Conservation (phyloP, 2,329 filamentous ascomycete genomes). For the Trichoderma koningiopsis region DNA sequence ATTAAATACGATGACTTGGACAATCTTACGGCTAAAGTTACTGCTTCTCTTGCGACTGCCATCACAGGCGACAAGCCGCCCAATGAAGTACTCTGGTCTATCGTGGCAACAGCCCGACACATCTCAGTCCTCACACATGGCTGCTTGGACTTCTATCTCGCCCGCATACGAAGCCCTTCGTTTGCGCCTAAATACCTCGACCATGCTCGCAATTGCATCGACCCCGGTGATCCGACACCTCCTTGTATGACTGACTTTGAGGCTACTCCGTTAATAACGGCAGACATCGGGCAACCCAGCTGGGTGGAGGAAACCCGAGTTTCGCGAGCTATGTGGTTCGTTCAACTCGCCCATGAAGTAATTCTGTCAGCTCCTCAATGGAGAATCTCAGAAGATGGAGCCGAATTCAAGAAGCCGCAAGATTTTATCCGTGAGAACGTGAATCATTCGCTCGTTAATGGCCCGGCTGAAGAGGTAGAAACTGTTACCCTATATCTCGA, state of each 20-base stretch:
- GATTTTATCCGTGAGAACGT: background rate
- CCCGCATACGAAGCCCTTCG: background rate
- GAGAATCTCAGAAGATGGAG: background rate
- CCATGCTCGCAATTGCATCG: background rate
- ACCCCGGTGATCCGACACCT: background rate
- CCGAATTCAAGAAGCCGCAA: background rate
- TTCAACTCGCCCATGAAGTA: conserved; percentile 29
- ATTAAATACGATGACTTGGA: background rate
- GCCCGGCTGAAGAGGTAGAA: background rate
- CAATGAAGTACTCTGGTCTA: conserved; percentile 10
- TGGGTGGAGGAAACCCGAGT: conserved; percentile 33
- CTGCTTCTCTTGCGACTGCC: background rate
- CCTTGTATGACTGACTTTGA: background rate
- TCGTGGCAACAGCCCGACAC: conserved; percentile 28
- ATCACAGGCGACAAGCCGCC: background rate
- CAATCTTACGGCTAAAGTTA: background rate
- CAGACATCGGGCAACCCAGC: conserved; percentile 27
- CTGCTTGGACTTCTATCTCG: conserved; percentile 27
- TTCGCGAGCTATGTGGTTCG: conserved; percentile 29
- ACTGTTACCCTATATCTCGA: background rate
- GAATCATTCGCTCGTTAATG: background rate
- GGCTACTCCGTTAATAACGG: background rate
- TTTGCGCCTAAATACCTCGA: background rate
- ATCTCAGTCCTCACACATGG: conserved; percentile 28
- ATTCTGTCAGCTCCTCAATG: background rate